Evolutionary conservation across 1,284 basidiomycete species (phyloP).

Genomic region (Heterobasidion irregulare): DNA sequence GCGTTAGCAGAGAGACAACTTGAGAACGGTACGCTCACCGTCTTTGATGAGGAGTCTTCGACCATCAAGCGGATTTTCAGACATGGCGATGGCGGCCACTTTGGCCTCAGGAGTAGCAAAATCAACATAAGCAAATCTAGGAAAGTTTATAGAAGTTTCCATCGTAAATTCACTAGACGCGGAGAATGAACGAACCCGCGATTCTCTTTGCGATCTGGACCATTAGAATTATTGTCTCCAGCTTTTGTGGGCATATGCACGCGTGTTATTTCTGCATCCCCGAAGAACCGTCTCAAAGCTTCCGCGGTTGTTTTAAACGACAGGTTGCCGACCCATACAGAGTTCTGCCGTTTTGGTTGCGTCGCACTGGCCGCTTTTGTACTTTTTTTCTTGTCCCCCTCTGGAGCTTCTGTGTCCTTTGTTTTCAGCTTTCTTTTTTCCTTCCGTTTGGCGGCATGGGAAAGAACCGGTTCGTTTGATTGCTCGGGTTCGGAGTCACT

Average conservation of each 20-base stretch:
- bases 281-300: slow-evolving; percentile 65
- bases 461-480: slow-evolving; percentile 40
- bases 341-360: slow-evolving; percentile 57
- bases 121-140: slow-evolving; percentile 94
- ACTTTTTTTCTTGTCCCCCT: slow-evolving; percentile 32
- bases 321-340: slow-evolving; percentile 94
- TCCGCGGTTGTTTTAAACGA: slow-evolving; percentile 84
- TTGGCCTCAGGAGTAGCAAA: slow-evolving; percentile 77
- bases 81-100: slow-evolving; percentile 65
- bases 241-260: slow-evolving; percentile 68
- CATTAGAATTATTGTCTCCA: slow-evolving; percentile 12
- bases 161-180: not conserved
- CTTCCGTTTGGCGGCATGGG: slow-evolving; percentile 62
- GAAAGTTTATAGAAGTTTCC: not conserved
- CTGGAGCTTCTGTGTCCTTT: slow-evolving; percentile 7
- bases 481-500: slow-evolving; percentile 12
- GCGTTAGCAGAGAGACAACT: slow-evolving; percentile 2
- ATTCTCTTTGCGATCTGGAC: slow-evolving; percentile 43
- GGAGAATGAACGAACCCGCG: slow-evolving; percentile 42
- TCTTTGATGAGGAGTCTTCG: slow-evolving; percentile 90
- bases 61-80: slow-evolving; percentile 80
- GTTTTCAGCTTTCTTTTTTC: slow-evolving; percentile 36
- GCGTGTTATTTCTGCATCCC: slow-evolving; percentile 62
- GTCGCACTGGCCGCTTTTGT: slow-evolving; percentile 20
- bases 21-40: slow-evolving; percentile 36